phyloP scores from a whole-genome alignment of 208 protist genomes.

The Crithidia mellificae region DNA sequence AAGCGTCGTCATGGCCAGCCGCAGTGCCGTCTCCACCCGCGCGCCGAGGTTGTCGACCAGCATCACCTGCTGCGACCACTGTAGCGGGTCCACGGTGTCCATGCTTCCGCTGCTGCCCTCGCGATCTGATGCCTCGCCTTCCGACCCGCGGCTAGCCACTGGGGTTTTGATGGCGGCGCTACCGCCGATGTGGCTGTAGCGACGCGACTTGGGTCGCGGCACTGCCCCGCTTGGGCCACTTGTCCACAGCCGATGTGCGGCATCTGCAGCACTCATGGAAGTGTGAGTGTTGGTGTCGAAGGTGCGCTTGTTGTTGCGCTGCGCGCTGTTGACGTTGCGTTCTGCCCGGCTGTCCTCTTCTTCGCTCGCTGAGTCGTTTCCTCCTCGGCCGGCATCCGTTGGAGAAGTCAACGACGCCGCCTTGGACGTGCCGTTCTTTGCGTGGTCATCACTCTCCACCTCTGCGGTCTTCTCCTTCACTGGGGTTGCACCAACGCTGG shows the following conservation, averaged over 20 bases:
- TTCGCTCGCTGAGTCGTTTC: too few species aligned
- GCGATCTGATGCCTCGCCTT: neutral
- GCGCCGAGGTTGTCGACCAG: conserved; percentile 51
- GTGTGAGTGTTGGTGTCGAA: neutral
- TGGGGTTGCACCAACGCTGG: neutral
- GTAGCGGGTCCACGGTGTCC: conserved; percentile 34
- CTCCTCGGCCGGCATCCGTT: too few species aligned
- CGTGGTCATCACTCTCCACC: neutral
- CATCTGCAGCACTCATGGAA: neutral
- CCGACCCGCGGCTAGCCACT: neutral
- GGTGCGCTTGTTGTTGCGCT: neutral
- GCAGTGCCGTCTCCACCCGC: conserved; percentile 41
- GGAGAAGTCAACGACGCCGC: too few species aligned
- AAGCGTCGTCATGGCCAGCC: conserved; percentile 28
- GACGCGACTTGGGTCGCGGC: conserved; percentile 21
- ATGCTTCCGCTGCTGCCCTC: neutral
- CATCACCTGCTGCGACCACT: conserved; percentile 60
- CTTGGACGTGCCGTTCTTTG: neutral
- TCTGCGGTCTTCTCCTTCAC: neutral
- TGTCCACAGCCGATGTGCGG: conserved; percentile 11
- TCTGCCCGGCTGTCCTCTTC: too few species aligned
- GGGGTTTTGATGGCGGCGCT: neutral
- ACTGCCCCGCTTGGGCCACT: conserved; percentile 20
- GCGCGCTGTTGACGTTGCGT: too few species aligned
- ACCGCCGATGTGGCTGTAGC: conserved; percentile 11